Evolutionary conservation across 2,329 filamentous ascomycete species (phyloP).

Genomic region (Paecilomyces variotii): DNA sequence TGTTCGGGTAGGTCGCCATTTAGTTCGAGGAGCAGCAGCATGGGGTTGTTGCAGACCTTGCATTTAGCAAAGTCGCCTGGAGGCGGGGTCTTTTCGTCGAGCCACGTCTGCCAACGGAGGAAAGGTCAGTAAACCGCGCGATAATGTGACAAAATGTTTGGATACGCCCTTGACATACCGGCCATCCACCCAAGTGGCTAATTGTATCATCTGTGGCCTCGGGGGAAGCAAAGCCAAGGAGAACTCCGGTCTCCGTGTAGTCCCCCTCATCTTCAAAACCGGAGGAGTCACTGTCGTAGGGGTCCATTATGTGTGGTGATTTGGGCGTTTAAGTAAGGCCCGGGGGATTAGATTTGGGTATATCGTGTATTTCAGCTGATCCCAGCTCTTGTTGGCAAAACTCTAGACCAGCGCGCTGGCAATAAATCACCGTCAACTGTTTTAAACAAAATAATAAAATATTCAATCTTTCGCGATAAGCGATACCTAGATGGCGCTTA

Average conservation of each 20-base stretch:
- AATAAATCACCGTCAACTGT: background rate
- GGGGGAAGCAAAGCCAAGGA: constrained; percentile 80
- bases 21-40: constrained; percentile 81
- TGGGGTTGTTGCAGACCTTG: constrained; percentile 74
- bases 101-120: constrained; percentile 60
- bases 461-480: constrained; percentile 10
- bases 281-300: constrained; percentile 83
- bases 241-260: constrained; percentile 62
- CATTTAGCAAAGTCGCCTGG: constrained; percentile 74
- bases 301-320: constrained; percentile 47
- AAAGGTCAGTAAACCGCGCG: constrained; percentile 10
- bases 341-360: background rate
- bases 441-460: constrained; percentile 2
- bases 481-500: constrained; percentile 10
- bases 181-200: constrained; percentile 78
- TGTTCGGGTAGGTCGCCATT: constrained; percentile 81
- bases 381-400: background rate
- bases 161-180: constrained; percentile 52
- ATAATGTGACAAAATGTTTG: background rate
- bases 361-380: background rate
- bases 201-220: constrained; percentile 73
- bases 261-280: constrained; percentile 53
- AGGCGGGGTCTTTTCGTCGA: constrained; percentile 62
- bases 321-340: background rate
- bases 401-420: background rate